phyloP scores from a whole-genome alignment of 371 early-diverging fungal genomes.

The Rhizopus stolonifer region DNA sequence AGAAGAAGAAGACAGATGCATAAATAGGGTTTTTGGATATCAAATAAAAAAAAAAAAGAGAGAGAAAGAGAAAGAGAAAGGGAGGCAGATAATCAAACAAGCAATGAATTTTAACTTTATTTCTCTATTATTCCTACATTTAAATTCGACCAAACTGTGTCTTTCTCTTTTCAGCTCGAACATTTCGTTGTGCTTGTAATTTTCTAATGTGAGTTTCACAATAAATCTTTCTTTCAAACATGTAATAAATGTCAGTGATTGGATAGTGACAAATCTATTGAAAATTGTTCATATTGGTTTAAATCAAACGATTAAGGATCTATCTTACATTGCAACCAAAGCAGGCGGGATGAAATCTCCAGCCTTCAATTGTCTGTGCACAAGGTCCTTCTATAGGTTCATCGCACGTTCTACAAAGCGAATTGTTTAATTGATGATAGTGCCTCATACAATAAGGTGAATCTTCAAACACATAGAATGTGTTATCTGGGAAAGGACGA shows the following conservation, averaged over 20 bases:
- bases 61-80: too few relatives aligned
- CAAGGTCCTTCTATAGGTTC: constrained; percentile 86
- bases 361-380: constrained; percentile 74
- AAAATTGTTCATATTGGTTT: constrained; percentile 54
- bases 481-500: constrained; percentile 81
- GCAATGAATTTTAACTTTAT: too few relatives aligned
- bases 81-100: too few relatives aligned
- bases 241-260: constrained; percentile 81
- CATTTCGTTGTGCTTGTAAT: constrained; percentile 62
- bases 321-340: constrained; percentile 46
- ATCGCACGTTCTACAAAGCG: constrained; percentile 75
- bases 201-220: constrained; percentile 78
- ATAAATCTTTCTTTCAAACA: constrained; percentile 69
- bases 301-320: neutral
- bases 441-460: constrained; percentile 82
- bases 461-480: constrained; percentile 82
- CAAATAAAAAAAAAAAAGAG: too few relatives aligned
- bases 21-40: too few relatives aligned
- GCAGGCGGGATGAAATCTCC: constrained; percentile 50
- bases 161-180: constrained; percentile 68
- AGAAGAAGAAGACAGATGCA: constrained; percentile 46
- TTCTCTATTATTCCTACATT: neutral
- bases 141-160: constrained; percentile 58
- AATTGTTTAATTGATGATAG: constrained; percentile 80
- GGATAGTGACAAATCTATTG: constrained; percentile 57